Base-by-base conservation (phyloP, 768 basidiomycete species). In the Tremella fuciformis region DNA sequence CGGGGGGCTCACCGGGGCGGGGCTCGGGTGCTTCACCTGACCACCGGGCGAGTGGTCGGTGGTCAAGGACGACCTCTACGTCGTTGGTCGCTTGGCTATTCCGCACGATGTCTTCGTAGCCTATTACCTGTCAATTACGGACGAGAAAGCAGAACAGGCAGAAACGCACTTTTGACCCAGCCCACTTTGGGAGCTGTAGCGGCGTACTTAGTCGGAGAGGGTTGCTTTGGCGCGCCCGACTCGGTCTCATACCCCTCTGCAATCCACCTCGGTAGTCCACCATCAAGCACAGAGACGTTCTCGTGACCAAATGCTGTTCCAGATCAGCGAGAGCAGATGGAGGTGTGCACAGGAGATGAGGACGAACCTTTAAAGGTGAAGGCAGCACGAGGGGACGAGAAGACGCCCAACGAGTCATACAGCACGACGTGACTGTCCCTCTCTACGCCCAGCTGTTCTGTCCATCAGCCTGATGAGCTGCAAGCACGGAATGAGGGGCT, bases 381-480 rank as follows among this genome's bases (percentile, higher is more conserved):
- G 44, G 92, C 82, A 1, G 91, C 90, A 58, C 96, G 84, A 54
- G 96, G 93, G 19, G 91, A 84, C 1, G 89, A 91, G 80, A 98
- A 97, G 16, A 97, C 80, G 11, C 96, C 94, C 57, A 87, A 83
- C 1, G 86, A 81, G 74, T 99, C 96, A 75, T 98, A 99, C 62
- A 97, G 75, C 38, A 97, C 83, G 22, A 98, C 91, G 75, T 90
- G 88, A 2, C 88, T 84, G 9, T 82, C 79, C 13, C 84, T 82
- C 19, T 78, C 78, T 63, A 99, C 87, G 2, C 91, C 91, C 24
- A 90, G 81, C 25, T 78, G 79, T 67, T 84, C 90, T 86, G 59
- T 47, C 42, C n/a, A 22, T 46, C 22, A 46, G 42, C 42, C 22
- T 18, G 39, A 19, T 44, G 47, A 51, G 24, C 29, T 2, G 29